Evolutionary conservation across 352 stramenopile species (phyloP), one percentile per base, ranked within the genome.

Genomic region (Globisporangium spinosum): DNA sequence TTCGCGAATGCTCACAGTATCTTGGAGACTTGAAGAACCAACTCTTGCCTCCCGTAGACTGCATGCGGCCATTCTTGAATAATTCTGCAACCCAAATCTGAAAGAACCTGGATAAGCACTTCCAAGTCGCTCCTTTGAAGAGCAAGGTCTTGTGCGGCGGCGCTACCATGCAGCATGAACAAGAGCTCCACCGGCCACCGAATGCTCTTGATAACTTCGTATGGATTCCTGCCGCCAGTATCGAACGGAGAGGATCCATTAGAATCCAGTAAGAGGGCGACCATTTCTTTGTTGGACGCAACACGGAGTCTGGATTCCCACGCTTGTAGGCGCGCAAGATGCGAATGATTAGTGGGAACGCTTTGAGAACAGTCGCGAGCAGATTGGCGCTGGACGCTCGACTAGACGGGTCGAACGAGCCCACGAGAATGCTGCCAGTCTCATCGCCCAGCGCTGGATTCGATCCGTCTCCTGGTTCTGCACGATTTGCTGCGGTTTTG

Each of bases 181-280:
- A 77, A 40, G 25, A 77, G 59, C 25, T 77, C 71, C 17, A 73
- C 32, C 1, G 71, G 64, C 67, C 68, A 74, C 10, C 64, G 63
- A 54, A 77, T 63, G 12, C 23, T 40, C 32, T 54, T 67, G 12
- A 71, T 56, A 2, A 74, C 55, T 57, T 74, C 71, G 13, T 43
- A 59, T 2, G 23, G n/a, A 25, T 35, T n/a, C 15, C 45, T 17
- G 9, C 40, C 40, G 7, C 59, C 23, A 23, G 45, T 12, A 34
- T 53, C 57, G 3, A 34, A n/a, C 2, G 34, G 40, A 45, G 25
- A 45, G 17, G 45, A 54, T 23, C 43, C n/a, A 27, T 57, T 3
- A 1, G 25, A 20, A 25, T 57, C 40, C 23, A 65, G 59, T 17
- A 27, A 17, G 6, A 65, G 59, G 59, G 59, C 20, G 40, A 34